phyloP scores from a whole-genome alignment of 257 asterid genomes.

The Nicotiana tomentosiformis region DNA sequence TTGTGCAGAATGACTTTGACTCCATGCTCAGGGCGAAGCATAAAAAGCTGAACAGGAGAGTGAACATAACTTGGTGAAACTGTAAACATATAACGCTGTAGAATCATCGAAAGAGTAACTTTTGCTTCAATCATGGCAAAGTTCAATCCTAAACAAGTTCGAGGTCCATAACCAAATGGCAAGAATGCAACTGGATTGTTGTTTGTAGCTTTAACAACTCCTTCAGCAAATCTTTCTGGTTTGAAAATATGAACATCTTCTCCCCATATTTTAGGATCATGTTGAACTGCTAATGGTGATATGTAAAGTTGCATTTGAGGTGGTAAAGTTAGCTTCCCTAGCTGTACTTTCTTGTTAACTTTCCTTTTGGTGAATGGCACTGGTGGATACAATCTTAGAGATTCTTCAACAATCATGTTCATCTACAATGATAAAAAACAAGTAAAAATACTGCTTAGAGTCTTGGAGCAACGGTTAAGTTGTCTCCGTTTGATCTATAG shows the following conservation, averaged over 20 bases:
- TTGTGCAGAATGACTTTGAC: constrained; percentile 39
- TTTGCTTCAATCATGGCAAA: constrained; percentile 56
- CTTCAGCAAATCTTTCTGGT: constrained; percentile 51
- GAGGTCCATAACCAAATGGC: constrained; percentile 68
- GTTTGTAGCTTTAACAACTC: constrained; percentile 33
- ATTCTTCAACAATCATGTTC: constrained; percentile 56
- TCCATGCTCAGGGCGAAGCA: constrained; percentile 59
- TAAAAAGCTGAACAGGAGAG: constrained; percentile 50
- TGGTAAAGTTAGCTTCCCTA: constrained; percentile 39
- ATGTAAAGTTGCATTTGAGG: constrained; percentile 38
- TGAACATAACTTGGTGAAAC: constrained; percentile 49
- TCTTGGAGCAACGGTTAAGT: no score
- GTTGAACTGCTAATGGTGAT: constrained; percentile 57
- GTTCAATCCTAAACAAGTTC: constrained; percentile 59
- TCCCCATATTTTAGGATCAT: constrained; percentile 61
- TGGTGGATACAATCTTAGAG: constrained; percentile 62
- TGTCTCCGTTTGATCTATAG: no score
- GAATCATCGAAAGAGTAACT: constrained; percentile 52
- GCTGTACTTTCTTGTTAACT: constrained; percentile 28
- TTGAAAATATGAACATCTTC: constrained; percentile 45
- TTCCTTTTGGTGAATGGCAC: constrained; percentile 49
- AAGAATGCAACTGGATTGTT: constrained; percentile 39
- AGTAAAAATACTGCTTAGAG: background rate
- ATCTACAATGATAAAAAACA: constrained; percentile 23
- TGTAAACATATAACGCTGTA: constrained; percentile 39